Evolutionary conservation across 1,284 basidiomycete species (phyloP).

Genomic region (Boletellus deceptivus): DNA sequence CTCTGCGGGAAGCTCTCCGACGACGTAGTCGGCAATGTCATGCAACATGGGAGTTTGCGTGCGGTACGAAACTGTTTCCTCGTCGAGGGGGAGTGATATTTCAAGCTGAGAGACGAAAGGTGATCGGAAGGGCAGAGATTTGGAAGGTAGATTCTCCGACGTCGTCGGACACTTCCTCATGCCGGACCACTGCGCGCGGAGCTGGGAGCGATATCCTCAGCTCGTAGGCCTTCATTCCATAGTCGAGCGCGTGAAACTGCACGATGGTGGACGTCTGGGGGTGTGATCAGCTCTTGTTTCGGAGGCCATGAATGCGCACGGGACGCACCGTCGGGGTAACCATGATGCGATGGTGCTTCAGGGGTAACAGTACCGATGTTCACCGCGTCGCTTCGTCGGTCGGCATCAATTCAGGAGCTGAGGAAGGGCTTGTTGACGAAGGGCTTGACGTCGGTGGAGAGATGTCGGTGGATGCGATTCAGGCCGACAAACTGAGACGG

Average conservation of each 20-base stretch:
- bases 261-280: constrained; percentile 4
- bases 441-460: constrained; percentile 2
- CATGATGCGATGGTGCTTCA: background rate
- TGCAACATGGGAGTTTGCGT: constrained; percentile 1
- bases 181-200: background rate
- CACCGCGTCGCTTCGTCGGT: background rate
- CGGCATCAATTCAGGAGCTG: constrained; percentile 2
- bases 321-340: constrained; percentile 1
- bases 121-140: constrained; percentile 1
- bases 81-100: background rate
- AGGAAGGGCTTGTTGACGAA: constrained; percentile 11
- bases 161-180: background rate
- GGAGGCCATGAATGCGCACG: background rate
- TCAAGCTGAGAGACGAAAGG: constrained; percentile 6
- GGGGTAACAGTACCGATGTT: constrained; percentile 5
- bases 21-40: constrained; percentile 1
- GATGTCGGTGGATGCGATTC: constrained; percentile 4
- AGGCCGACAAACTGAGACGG: constrained; percentile 9
- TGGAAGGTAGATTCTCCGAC: background rate
- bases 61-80: constrained; percentile 2
- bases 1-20: background rate
- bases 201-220: constrained; percentile 3
- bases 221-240: constrained; percentile 6
- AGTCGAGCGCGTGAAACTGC: constrained; percentile 6
- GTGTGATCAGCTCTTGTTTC: background rate